Evolutionary conservation across 495 filamentous ascomycete genomes (phyloP).

Genomic region (Mycothermus thermophilus): DNA sequence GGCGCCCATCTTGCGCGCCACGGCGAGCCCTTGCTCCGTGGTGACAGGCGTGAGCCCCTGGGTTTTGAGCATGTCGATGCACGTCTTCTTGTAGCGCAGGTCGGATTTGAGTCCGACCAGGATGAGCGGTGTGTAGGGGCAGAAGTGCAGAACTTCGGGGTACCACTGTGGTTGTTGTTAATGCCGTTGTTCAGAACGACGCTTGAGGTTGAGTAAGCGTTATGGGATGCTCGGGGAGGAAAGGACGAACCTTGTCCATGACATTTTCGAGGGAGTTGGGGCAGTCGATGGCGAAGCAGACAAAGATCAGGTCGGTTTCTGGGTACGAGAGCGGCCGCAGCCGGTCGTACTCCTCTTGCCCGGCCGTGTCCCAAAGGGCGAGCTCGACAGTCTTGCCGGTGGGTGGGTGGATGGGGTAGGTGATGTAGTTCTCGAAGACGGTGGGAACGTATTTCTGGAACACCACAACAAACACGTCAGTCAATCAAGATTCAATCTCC

Average conservation of each 20-base stretch:
- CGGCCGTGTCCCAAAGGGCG: conserved; percentile 95
- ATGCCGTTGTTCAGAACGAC: too few species aligned
- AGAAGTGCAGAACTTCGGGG: conserved; percentile 97
- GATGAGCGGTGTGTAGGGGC: conserved; percentile 88
- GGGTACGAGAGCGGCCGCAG: conserved; percentile 91
- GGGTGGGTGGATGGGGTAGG: conserved; percentile 72
- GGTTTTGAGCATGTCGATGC: conserved; percentile 95
- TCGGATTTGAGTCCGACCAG: conserved; percentile 94
- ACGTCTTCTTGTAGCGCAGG: conserved; percentile 81
- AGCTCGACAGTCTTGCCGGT: conserved; percentile 91
- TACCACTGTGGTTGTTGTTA: conserved; percentile 58
- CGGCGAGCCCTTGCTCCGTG: conserved; percentile 70
- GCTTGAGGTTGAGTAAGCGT: conserved; percentile 2
- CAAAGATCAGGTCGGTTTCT: conserved; percentile 92
- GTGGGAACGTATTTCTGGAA: conserved; percentile 96
- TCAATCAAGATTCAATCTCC: not conserved
- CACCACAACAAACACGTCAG: not conserved
- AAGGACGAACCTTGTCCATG: conserved; percentile 73
- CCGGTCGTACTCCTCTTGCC: conserved; percentile 97
- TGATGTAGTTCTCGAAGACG: conserved; percentile 99
- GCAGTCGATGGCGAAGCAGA: conserved; percentile 98
- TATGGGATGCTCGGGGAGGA: not conserved
- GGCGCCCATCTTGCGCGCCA: conserved; percentile 85
- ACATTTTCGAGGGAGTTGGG: conserved; percentile 97
- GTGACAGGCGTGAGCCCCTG: conserved; percentile 94